Evolutionary conservation across 116 monocot species (phyloP).

Genomic region (Cymodocea nodosa): DNA sequence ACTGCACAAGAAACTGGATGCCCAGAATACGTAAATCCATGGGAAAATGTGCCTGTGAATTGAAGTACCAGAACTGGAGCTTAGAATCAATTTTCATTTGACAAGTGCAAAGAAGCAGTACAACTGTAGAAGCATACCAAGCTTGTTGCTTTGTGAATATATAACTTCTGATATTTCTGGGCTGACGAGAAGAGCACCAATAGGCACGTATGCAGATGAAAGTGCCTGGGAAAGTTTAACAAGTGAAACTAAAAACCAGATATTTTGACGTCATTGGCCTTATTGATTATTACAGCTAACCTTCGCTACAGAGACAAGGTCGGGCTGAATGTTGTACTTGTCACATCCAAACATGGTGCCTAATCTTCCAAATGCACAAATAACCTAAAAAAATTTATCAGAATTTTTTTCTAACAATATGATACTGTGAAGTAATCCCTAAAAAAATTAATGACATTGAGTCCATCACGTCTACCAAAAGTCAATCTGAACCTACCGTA

Average conservation of each 20-base stretch:
- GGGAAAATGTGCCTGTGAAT: slow-evolving; percentile 68
- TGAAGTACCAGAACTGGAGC: not conserved
- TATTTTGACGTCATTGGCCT: too few relatives aligned
- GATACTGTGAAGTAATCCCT: too few relatives aligned
- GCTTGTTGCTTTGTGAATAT: slow-evolving; percentile 91
- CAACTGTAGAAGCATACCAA: slow-evolving; percentile 27
- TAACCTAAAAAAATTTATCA: slow-evolving; percentile 35
- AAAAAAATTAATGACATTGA: too few relatives aligned
- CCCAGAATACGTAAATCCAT: slow-evolving; percentile 98
- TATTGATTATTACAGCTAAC: slow-evolving; percentile 17
- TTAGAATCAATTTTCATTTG: not conserved
- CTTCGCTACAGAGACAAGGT: slow-evolving; percentile 90
- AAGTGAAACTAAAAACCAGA: not conserved
- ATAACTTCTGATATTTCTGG: slow-evolving; percentile 89
- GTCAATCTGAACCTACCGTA: too few relatives aligned
- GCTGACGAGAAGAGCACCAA: slow-evolving; percentile 86
- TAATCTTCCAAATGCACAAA: slow-evolving; percentile 94
- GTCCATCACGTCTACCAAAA: too few relatives aligned
- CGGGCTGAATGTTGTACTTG: slow-evolving; percentile 79
- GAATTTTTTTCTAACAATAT: too few relatives aligned
- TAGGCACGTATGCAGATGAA: slow-evolving; percentile 96
- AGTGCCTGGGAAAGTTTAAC: slow-evolving; percentile 48
- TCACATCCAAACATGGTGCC: slow-evolving; percentile 99
- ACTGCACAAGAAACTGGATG: slow-evolving; percentile 97
- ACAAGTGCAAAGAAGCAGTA: not conserved